Evolutionary conservation across 2,329 filamentous ascomycete species (phyloP).

Genomic region (Thielaviopsis punctulata): DNA sequence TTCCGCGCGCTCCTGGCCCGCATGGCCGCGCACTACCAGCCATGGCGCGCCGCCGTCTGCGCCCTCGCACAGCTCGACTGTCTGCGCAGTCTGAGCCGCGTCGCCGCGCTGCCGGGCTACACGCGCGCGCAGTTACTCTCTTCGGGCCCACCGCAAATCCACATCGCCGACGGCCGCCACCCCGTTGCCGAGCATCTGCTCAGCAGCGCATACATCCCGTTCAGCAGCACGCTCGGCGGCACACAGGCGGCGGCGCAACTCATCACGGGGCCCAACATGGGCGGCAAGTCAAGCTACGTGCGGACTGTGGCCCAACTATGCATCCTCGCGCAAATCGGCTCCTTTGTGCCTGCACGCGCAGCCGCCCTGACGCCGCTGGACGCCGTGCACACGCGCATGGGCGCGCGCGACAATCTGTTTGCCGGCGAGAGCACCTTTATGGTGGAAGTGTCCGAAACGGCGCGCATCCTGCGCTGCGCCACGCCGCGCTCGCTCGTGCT

Average conservation of each 20-base stretch:
- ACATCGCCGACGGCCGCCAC: slow-evolving; percentile 62
- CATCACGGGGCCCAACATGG: slow-evolving; percentile 97
- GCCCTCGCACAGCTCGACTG: slow-evolving; percentile 79
- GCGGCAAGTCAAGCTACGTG: slow-evolving; percentile 95
- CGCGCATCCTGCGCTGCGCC: slow-evolving; percentile 76
- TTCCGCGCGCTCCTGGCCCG: slow-evolving; percentile 55
- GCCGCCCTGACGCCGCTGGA: slow-evolving; percentile 69
- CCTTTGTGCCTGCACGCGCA: slow-evolving; percentile 69
- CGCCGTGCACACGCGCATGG: slow-evolving; percentile 88
- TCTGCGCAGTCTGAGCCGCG: slow-evolving; percentile 66
- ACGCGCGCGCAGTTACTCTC: slow-evolving; percentile 54
- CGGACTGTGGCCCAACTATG: slow-evolving; percentile 79
- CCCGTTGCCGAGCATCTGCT: slow-evolving; percentile 90
- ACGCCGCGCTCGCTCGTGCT: slow-evolving; percentile 75
- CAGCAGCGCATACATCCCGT: slow-evolving; percentile 68
- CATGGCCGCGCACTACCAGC: slow-evolving; percentile 72
- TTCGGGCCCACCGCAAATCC: slow-evolving; percentile 47
- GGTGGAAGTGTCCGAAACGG: slow-evolving; percentile 89
- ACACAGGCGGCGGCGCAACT: slow-evolving; percentile 49
- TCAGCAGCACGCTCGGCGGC: slow-evolving; percentile 48
- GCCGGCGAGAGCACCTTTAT: slow-evolving; percentile 93
- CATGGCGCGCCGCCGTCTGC: slow-evolving; percentile 74
- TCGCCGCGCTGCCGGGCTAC: slow-evolving; percentile 79
- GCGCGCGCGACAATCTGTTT: slow-evolving; percentile 90
- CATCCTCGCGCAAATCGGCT: slow-evolving; percentile 89